A percentile compares a stretch with the other conserved stretches of the same genome.
Conservation (phyloP, 2,329 filamentous ascomycete species). For the Sporothrix schenckii region DNA sequence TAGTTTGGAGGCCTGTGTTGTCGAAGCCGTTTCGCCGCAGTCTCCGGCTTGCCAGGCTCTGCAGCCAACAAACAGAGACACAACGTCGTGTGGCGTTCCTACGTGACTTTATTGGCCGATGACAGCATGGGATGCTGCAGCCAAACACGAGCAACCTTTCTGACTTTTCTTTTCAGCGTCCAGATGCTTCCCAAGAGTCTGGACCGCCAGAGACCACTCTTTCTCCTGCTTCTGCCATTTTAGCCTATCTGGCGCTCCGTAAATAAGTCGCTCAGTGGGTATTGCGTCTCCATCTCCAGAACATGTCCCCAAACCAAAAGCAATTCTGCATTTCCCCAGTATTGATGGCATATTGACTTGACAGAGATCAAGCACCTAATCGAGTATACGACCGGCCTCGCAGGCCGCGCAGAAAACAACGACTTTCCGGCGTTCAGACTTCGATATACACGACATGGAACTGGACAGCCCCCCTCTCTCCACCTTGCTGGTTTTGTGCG, state of each 20-base stretch:
- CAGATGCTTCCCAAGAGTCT: neutral
- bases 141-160: conserved; percentile 1
- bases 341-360: too few relatives aligned
- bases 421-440: too few relatives aligned
- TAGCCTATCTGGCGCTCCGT: neutral
- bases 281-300: neutral
- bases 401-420: too few relatives aligned
- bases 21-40: neutral
- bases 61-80: conserved; percentile 6
- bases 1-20: neutral
- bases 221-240: neutral
- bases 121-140: conserved; percentile 5
- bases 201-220: too few relatives aligned
- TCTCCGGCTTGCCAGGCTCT: neutral
- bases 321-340: too few relatives aligned
- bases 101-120: conserved; percentile 28
- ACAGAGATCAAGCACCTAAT: too few relatives aligned
- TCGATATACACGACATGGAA: too few relatives aligned
- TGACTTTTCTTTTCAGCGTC: too few relatives aligned
- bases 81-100: conserved; percentile 21
- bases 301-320: neutral
- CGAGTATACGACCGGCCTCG: too few relatives aligned
- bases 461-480: too few relatives aligned
- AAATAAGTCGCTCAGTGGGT: too few relatives aligned
- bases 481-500: too few relatives aligned